Base-by-base conservation (phyloP, 2,329 filamentous ascomycete genomes). In the Penicillium polonicum region DNA sequence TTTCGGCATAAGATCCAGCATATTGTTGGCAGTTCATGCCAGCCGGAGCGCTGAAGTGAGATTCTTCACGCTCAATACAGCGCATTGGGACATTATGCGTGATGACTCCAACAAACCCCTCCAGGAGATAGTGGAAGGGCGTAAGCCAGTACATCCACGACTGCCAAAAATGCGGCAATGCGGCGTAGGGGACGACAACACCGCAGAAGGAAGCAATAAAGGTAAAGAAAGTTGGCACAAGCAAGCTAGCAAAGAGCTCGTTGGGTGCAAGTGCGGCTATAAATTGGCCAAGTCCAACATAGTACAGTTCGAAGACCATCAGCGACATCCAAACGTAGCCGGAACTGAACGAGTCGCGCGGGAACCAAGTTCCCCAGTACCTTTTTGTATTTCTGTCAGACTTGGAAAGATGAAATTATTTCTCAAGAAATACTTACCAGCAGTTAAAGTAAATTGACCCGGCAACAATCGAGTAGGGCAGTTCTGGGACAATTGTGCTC, bases 161-260 rank as follows among this genome's bases (percentile, higher is more conserved):
- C 15, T 79, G 76, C 89, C 89, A 92, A 72, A 91, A 91, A 0
- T 72, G 65, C 9, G 85, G 82, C 23, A 92, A 80, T 27, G 81
- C 80, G 0, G 66, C 66, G 61, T 87, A 90, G 0, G 88, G 88
- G 0, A 91, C 88, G 5, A 91, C 78, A 1, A 92, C 87, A 60
- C 89, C 89, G 65, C 88, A 91, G 77, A 92, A 92, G 1, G 82
- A 83, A 9, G 90, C 80, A 3, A 91, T 77, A 41, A 85, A 89
- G 27, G 87, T 81, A 75, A 90, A 88, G 73, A 89, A 88, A 4
- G 88, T 70, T 0, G 88, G 88, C 0, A 89, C 86, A 0, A 89
- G 76, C 0, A 89, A 73, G 4, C 84, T 86, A 1, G 87, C 87
- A 19, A 89, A 79, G 4, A 88, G 75, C 59, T 86, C 85, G 68